phyloP scores from a whole-genome alignment of 208 protist species.

The Leishmania aethiopica region DNA sequence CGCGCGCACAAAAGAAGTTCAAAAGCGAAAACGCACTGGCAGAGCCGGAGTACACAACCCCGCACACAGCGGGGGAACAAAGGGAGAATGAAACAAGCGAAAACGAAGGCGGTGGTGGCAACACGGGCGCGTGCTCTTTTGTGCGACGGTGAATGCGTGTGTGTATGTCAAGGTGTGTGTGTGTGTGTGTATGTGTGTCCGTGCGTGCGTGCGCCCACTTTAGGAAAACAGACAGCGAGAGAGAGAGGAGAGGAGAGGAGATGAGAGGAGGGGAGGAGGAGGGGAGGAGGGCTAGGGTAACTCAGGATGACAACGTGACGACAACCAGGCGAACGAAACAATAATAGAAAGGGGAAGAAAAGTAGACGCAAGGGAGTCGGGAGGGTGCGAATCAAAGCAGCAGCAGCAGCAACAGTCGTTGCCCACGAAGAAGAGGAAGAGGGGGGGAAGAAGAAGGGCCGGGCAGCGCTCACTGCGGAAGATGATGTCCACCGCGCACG shows the following conservation, averaged over 20 bases:
- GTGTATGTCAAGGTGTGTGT: not conserved
- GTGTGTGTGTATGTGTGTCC: not conserved
- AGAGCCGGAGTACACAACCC: not conserved
- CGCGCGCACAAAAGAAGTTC: not conserved
- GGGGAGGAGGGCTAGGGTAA: not conserved
- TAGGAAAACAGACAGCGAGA: not conserved
- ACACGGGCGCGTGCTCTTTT: not conserved
- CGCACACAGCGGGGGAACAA: not conserved
- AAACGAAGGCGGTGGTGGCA: too few species aligned
- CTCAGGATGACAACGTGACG: not conserved
- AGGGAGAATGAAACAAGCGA: not conserved
- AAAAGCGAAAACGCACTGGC: conserved; percentile 4
- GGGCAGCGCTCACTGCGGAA: not conserved
- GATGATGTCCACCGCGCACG: not conserved
- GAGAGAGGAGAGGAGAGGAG: not conserved
- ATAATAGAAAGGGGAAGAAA: not conserved
- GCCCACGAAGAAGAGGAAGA: not conserved
- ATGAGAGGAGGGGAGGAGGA: too few species aligned
- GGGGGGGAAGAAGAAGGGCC: not conserved
- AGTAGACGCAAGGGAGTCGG: conserved; percentile 14
- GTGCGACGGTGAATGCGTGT: too few species aligned
- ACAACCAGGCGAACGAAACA: not conserved
- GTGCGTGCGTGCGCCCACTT: not conserved
- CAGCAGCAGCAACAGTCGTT: not conserved
- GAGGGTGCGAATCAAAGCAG: not conserved